Evolutionary conservation across 345 rosid genomes (phyloP), one percentile per base, ranked within the genome.

Genomic region (Iberis pinnata): DNA sequence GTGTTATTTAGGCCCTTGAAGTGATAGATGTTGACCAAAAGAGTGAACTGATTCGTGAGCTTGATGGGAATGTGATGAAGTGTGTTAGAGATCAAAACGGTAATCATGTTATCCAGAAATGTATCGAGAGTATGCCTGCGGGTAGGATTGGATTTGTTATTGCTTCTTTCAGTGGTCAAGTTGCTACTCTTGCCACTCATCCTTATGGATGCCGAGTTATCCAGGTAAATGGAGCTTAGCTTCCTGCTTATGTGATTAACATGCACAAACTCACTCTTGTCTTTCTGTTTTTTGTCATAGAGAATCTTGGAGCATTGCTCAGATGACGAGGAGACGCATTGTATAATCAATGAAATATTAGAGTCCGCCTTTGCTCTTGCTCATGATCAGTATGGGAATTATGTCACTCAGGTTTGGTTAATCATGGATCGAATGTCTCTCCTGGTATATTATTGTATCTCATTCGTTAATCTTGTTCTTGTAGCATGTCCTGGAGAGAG

Each of bases 191-290:
- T 61, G 82, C 99, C 43, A 81, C 79, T 50, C 97, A 88, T 80
- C 97, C 99, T 6, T 93, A 93, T 58, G 99, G 99, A 37, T 93
- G 99, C 51, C 95, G 97, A 64, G 99, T 93, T 40, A 80, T 93
- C 63, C 97, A 93, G 87, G 99, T 88, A 74, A 52, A 35, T 42
- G 6, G 43, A 33, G 12, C 32, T 26, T 12, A 8, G 32, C 37
- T 4, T 45, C 9, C 20, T 15, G 50, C 45, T n/a, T 45, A 43
- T 24, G 44, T 40, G 20, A 7, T 25, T 40, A 18, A 24, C 22
- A 31, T 33, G 46, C 39, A 25, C n/a, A 41, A 43, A 14, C 25
- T 56, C 37, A 49, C 29, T 50, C 8, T 56, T 35, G 38, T 20
- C 48, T 67, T 46, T 58, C 25, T 22, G 33, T 38, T 31, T 46